These are phyloP conservation scores for Neobulgaria alba DNA, from an alignment of 2,329 filamentous ascomycete species.

Conservation along the genomic window DNA sequence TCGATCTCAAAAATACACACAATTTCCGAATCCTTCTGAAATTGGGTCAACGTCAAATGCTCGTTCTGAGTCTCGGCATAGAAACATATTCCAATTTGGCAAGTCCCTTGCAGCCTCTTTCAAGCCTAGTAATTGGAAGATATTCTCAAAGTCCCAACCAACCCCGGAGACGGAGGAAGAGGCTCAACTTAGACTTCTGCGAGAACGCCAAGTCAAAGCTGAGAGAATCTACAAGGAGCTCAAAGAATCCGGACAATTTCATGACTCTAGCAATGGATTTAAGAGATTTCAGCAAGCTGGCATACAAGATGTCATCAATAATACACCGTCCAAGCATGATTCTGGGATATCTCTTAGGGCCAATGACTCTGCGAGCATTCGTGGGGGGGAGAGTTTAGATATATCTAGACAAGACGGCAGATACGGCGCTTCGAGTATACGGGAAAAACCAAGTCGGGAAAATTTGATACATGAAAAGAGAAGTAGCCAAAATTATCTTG, in stretches of 20 bases:
- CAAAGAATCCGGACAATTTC: conserved; percentile 40
- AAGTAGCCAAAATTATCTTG: conserved; percentile 19
- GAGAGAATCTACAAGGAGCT: conserved; percentile 44
- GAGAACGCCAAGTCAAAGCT: conserved; percentile 35
- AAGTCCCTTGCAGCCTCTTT: conserved; percentile 44
- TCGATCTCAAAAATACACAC: conserved; percentile 10
- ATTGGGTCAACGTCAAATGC: conserved; percentile 18
- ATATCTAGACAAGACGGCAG: conserved; percentile 5
- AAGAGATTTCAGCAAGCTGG: background rate
- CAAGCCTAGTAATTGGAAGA: conserved; percentile 43
- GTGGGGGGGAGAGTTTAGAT: conserved; percentile 2
- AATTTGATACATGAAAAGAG: conserved; percentile 25
- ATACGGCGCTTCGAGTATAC: background rate
- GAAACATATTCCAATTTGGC: conserved; percentile 45
- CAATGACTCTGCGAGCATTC: conserved; percentile 5
- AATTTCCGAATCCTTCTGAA: conserved; percentile 10
- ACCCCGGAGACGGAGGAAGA: conserved; percentile 33
- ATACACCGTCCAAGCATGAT: conserved; percentile 19
- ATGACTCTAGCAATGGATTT: conserved; percentile 18
- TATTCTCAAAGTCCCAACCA: conserved; percentile 21
- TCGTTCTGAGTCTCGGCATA: conserved; percentile 30
- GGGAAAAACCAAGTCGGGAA: background rate
- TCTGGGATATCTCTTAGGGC: conserved; percentile 21
- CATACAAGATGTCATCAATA: background rate
- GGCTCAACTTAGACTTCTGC: conserved; percentile 33